A percentile compares a stretch with the other conserved stretches of the same genome.
These are phyloP conservation scores for Buxus sempervirens DNA, from an alignment of 164 flowering plant genomes.

Conservation along the genomic window DNA sequence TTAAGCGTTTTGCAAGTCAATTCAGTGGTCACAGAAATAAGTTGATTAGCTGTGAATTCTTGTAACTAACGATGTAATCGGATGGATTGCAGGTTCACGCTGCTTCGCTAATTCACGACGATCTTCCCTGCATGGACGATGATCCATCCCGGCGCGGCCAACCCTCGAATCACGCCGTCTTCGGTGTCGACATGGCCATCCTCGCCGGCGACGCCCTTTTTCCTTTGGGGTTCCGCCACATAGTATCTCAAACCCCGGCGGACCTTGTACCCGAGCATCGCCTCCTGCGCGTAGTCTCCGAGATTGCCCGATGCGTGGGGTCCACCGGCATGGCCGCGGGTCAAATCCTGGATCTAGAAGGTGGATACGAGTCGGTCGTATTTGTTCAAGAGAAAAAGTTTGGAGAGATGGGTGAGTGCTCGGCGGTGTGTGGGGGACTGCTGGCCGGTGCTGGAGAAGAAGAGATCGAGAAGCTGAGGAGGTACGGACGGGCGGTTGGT, in stretches of 20 bases:
- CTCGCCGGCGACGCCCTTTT: slow-evolving; percentile 95
- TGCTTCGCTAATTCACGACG: slow-evolving; percentile 90
- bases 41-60: too few relatives aligned
- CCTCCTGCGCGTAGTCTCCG: slow-evolving; percentile 69
- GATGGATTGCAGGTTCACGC: slow-evolving; percentile 58
- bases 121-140: slow-evolving; percentile 96
- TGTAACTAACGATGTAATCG: not conserved
- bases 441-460: slow-evolving; percentile 74
- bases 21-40: too few relatives aligned
- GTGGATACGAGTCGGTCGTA: slow-evolving; percentile 44
- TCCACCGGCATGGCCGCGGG: slow-evolving; percentile 98
- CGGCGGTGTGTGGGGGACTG: slow-evolving; percentile 87
- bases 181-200: slow-evolving; percentile 89
- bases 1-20: too few relatives aligned
- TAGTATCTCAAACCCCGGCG: slow-evolving; percentile 65
- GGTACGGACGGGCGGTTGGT: slow-evolving; percentile 87
- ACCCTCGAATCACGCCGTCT: slow-evolving; percentile 77
- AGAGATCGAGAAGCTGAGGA: slow-evolving; percentile 59
- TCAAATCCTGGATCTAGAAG: slow-evolving; percentile 72
- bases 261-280: slow-evolving; percentile 61
- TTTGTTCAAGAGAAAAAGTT: slow-evolving; percentile 84
- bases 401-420: slow-evolving; percentile 86
- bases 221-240: slow-evolving; percentile 88
- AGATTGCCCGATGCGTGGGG: slow-evolving; percentile 87
- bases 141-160: slow-evolving; percentile 72